Evolutionary conservation across 2,329 filamentous ascomycete species (phyloP).

Genomic region (Clonostachys sp.): DNA sequence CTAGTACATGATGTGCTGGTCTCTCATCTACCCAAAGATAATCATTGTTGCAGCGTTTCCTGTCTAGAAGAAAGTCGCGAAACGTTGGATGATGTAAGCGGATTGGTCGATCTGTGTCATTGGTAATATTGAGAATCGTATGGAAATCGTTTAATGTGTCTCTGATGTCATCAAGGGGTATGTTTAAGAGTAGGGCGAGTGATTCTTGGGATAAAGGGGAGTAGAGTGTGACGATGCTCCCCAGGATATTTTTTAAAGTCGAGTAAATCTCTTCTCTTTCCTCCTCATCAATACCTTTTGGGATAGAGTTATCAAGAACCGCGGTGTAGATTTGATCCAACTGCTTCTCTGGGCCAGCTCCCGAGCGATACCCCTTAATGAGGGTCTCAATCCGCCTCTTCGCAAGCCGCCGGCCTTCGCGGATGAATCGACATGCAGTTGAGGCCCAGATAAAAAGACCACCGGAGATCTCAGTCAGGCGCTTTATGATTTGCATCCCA

Average conservation of each 20-base stretch:
- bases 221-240: not conserved
- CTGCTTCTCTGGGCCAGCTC: not conserved
- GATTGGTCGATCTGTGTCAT: not conserved
- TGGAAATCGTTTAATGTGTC: conserved; percentile 4
- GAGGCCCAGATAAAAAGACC: conserved; percentile 24
- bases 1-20: conserved; percentile 20
- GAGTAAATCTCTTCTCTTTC: not conserved
- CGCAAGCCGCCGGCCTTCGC: conserved; percentile 1
- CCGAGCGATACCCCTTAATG: conserved; percentile 9
- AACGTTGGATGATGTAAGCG: conserved; percentile 18
- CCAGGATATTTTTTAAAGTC: not conserved
- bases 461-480: conserved; percentile 15
- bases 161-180: not conserved
- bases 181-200: not conserved
- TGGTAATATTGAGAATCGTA: conserved; percentile 3
- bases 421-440: conserved; percentile 12
- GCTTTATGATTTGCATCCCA: not conserved
- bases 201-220: not conserved
- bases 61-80: conserved; percentile 28
- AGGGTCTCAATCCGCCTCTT: conserved; percentile 10
- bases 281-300: not conserved
- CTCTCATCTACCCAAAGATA: conserved; percentile 31
- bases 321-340: conserved; percentile 9
- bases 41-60: conserved; percentile 3
- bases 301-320: conserved; percentile 5